phyloP scores from a whole-genome alignment of 768 basidiomycete species.

The Leccinellum luteum region DNA sequence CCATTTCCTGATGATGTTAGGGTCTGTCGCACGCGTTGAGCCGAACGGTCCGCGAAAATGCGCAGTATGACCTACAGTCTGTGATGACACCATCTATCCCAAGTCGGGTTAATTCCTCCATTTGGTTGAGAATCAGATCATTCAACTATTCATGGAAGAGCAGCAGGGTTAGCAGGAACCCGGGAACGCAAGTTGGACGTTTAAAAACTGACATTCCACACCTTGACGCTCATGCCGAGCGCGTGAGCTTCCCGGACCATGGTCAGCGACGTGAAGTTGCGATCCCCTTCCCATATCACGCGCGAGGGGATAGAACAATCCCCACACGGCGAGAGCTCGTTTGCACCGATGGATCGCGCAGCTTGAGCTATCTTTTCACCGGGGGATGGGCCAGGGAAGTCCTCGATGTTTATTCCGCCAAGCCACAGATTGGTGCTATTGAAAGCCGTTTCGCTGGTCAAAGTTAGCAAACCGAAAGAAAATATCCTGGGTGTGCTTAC shows the following conservation, averaged over 20 bases:
- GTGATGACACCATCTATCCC: constrained; percentile 78
- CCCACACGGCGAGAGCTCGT: constrained; percentile 63
- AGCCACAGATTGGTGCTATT: constrained; percentile 61
- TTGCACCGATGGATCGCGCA: constrained; percentile 59
- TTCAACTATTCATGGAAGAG: constrained; percentile 46
- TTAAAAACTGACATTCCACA: constrained; percentile 62
- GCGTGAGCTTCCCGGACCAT: constrained; percentile 70
- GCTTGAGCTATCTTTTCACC: constrained; percentile 65
- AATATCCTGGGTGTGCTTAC: constrained; percentile 35
- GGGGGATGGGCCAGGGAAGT: constrained; percentile 60
- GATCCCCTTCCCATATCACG: constrained; percentile 45
- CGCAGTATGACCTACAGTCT: constrained; percentile 44
- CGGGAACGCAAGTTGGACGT: not conserved
- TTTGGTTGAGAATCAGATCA: constrained; percentile 44
- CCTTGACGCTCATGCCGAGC: constrained; percentile 61
- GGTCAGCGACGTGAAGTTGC: constrained; percentile 58
- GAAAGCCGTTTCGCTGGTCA: constrained; percentile 39
- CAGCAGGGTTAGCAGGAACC: not conserved
- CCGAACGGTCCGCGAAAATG: not conserved
- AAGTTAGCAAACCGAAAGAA: constrained; percentile 1
- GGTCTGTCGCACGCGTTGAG: constrained; percentile 36
- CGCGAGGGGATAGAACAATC: constrained; percentile 36
- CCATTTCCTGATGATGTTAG: constrained; percentile 54
- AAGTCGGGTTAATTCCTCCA: constrained; percentile 57
- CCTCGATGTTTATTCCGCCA: constrained; percentile 59